A percentile compares a stretch with the other conserved stretches of the same genome.
Conservation (phyloP, 169 alveolate genomes). For the Plasmodium adleri region DNA sequence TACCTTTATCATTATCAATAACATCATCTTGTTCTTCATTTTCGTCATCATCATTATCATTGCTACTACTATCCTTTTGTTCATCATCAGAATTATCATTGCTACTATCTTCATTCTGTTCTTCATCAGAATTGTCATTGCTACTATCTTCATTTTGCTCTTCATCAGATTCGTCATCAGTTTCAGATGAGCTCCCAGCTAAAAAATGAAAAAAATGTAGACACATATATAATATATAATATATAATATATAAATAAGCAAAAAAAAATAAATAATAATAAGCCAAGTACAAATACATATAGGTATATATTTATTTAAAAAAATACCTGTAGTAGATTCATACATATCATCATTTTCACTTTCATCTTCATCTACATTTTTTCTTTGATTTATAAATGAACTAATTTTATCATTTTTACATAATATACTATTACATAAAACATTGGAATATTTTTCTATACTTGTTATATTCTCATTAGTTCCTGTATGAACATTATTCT, state of each 20-base stretch:
- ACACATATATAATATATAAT: too few species aligned
- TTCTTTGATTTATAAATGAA: constrained; percentile 33
- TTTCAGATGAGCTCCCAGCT: too few species aligned
- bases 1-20: neutral
- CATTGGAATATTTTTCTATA: constrained; percentile 2
- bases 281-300: neutral
- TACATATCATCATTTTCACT: neutral
- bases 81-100: constrained; percentile 77
- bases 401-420: constrained; percentile 2
- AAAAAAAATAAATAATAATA: neutral
- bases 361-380: constrained; percentile 5
- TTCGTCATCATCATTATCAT: neutral
- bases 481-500: neutral
- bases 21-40: neutral
- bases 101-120: constrained; percentile 13
- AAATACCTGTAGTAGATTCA: too few species aligned
- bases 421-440: constrained; percentile 19
- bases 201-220: too few species aligned
- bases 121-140: neutral
- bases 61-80: constrained; percentile 22
- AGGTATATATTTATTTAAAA: neutral
- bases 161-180: too few species aligned
- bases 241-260: too few species aligned
- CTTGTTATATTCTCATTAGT: constrained; percentile 13
- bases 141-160: too few species aligned